A percentile compares a stretch with the other conserved stretches of the same genome.
Evolutionary conservation across 179 eudicot species (phyloP).

Genomic region (Beta lomatogona): DNA sequence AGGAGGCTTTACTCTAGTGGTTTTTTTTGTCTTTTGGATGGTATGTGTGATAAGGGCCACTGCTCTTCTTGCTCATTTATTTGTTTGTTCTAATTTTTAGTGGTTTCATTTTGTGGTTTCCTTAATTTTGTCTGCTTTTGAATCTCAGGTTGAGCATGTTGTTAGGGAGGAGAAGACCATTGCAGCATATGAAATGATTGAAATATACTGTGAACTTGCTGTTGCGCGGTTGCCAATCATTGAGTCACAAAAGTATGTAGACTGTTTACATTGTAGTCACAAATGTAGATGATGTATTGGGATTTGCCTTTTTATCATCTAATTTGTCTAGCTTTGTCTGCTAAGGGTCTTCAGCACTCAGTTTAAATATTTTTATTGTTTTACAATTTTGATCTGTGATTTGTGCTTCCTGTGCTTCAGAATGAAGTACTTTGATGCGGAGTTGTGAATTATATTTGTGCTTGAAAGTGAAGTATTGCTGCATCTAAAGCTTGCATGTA

Average conservation of each 20-base stretch:
- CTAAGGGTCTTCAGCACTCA: not conserved
- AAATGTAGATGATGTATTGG: not conserved
- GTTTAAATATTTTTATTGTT: no score
- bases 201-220: constrained; percentile 83
- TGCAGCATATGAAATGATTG: constrained; percentile 83
- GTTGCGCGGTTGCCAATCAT: constrained; percentile 85
- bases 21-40: not conserved
- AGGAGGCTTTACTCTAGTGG: no score
- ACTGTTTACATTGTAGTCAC: not conserved
- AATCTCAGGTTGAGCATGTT: constrained; percentile 88
- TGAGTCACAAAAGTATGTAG: constrained; percentile 88
- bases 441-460: no score
- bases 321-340: not conserved
- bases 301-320: not conserved
- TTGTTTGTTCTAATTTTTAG: not conserved
- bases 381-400: not conserved
- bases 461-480: no score
- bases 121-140: not conserved
- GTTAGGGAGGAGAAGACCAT: constrained; percentile 87
- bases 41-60: not conserved
- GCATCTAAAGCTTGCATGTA: no score
- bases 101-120: not conserved
- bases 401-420: not conserved
- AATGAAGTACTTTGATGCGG: not conserved
- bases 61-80: constrained; percentile 3